phyloP scores from a whole-genome alignment of 2,329 filamentous ascomycete species.

The Clarireedia paspali region DNA sequence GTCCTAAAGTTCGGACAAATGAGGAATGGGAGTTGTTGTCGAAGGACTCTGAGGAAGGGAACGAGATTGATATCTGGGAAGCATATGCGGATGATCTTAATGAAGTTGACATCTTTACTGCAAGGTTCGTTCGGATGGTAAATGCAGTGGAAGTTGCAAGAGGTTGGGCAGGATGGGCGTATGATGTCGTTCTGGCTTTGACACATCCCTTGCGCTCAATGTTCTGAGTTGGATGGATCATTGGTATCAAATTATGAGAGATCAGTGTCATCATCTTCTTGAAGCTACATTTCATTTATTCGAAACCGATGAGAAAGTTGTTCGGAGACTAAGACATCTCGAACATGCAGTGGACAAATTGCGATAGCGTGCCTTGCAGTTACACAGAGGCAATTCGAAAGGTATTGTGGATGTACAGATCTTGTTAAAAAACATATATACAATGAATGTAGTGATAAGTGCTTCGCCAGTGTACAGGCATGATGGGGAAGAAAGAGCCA shows the following conservation, averaged over 20 bases:
- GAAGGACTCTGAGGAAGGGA: slow-evolving; percentile 14
- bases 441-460: no score
- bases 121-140: slow-evolving; percentile 45
- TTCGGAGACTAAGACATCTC: no score
- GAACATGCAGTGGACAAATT: no score
- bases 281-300: no score
- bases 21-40: slow-evolving; percentile 28
- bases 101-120: slow-evolving; percentile 47
- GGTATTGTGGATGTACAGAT: no score
- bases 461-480: no score
- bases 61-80: slow-evolving; percentile 49
- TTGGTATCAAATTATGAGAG: not conserved
- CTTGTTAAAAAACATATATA: no score
- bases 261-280: not conserved
- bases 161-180: slow-evolving; percentile 44
- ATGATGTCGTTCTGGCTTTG: slow-evolving; percentile 19
- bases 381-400: no score
- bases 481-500: no score
- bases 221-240: not conserved
- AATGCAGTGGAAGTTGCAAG: slow-evolving; percentile 41
- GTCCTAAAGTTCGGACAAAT: slow-evolving; percentile 44
- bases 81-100: slow-evolving; percentile 51
- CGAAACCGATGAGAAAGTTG: no score
- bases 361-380: no score
- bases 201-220: slow-evolving; percentile 14